Percentiles rank a stretch among this genome's conserved stretches.
These are phyloP conservation scores for Phytophthora kernoviae DNA, from an alignment of 352 stramenopile species.

Conservation along the genomic window DNA sequence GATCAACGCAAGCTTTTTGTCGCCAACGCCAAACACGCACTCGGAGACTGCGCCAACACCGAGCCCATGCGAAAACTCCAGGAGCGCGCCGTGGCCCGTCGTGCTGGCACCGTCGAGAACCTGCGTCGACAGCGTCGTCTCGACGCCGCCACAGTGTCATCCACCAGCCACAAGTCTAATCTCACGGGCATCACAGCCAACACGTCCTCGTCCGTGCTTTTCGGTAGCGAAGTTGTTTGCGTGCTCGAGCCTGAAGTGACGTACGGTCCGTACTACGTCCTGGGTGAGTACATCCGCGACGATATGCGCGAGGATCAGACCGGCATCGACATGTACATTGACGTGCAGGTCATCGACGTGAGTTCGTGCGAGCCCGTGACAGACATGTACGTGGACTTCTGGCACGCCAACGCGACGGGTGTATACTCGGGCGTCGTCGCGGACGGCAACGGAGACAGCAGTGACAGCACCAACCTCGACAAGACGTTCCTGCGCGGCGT, in stretches of 20 bases:
- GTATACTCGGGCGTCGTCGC: conserved; percentile 35
- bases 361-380: conserved; percentile 25
- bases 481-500: conserved; percentile 30
- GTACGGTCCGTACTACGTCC: conserved; percentile 32
- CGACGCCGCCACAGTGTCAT: conserved; percentile 10
- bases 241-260: conserved; percentile 29
- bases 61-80: conserved; percentile 13
- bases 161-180: conserved; percentile 21
- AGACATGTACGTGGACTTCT: conserved; percentile 31
- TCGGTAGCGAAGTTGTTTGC: conserved; percentile 9
- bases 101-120: conserved; percentile 14
- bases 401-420: conserved; percentile 30
- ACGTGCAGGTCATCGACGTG: conserved; percentile 31
- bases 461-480: conserved; percentile 20
- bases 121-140: conserved; percentile 24
- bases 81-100: conserved; percentile 16
- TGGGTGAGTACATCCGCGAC: conserved; percentile 23
- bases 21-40: conserved; percentile 4
- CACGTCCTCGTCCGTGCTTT: conserved; percentile 17
- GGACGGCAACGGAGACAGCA: conserved; percentile 23
- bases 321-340: conserved; percentile 26
- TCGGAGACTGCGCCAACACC: conserved; percentile 9
- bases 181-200: conserved; percentile 3
- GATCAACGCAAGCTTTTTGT: conserved; percentile 17
- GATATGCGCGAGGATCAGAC: conserved; percentile 26